These are phyloP conservation scores for Coemansia sp. DNA, from an alignment of 192 early-diverging fungal genomes.

Conservation along the genomic window DNA sequence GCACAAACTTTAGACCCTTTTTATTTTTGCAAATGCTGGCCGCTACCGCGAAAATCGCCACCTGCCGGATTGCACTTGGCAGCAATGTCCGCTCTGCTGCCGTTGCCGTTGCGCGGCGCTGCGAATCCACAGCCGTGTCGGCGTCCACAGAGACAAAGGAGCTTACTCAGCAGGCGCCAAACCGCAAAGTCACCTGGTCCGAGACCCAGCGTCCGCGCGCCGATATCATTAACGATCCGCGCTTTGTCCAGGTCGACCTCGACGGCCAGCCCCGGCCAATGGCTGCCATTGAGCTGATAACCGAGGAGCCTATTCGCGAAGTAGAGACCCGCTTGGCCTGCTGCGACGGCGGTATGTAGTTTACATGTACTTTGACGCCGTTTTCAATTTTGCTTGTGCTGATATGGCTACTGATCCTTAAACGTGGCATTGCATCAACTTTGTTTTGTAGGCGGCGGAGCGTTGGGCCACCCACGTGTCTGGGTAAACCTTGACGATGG, in stretches of 20 bases:
- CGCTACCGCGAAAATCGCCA: constrained; percentile 7
- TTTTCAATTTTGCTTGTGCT: background rate
- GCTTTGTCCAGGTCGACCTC: constrained; percentile 84
- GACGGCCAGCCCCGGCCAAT: constrained; percentile 82
- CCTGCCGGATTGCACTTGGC: constrained; percentile 1
- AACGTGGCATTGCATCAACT: background rate
- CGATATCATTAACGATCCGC: constrained; percentile 70
- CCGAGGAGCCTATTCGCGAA: constrained; percentile 79
- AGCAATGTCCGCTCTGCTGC: constrained; percentile 2
- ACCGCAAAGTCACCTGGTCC: constrained; percentile 77
- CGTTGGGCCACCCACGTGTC: constrained; percentile 91
- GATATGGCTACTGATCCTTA: no score
- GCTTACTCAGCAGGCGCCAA: constrained; percentile 67
- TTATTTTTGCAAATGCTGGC: constrained; percentile 17
- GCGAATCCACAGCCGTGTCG: constrained; percentile 37
- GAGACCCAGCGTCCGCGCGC: constrained; percentile 67
- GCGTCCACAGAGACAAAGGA: constrained; percentile 16
- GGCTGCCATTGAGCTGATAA: constrained; percentile 90
- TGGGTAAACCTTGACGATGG: constrained; percentile 82
- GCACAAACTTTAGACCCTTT: background rate
- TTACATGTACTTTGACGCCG: background rate
- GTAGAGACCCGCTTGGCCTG: constrained; percentile 70
- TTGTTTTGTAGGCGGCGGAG: constrained; percentile 62
- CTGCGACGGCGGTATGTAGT: constrained; percentile 70
- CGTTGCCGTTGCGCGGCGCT: constrained; percentile 14